Base-by-base conservation (phyloP, 139 green algal genomes). In the Micractinium conductrix region DNA sequence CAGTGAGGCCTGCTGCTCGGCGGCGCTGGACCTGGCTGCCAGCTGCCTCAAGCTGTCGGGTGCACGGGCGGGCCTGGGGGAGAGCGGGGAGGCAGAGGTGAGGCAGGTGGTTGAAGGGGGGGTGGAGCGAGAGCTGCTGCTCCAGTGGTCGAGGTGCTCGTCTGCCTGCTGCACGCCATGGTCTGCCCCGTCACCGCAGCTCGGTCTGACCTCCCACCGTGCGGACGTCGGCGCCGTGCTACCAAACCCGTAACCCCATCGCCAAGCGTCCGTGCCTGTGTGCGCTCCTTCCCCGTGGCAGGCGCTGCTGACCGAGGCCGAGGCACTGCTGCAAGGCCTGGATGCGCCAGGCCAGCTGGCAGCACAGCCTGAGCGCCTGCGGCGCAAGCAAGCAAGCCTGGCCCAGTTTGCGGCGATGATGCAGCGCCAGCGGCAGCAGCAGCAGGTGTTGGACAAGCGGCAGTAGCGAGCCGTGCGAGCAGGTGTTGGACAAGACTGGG, bases 21-120 rank as follows among this genome's bases (percentile, higher is more conserved):
- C 79, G 9, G 73, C 81, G 6, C 70, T 89, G 40, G 86, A 89
- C 45, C 16, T 89, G 37, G 86, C 86, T 30, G 80, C 67, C 17
- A 78, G 86, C 37, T 82, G 84, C 35, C 40, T 83, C 24, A 89
- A 89, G 60, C 45, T 87, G 35, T 63, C 86, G 12, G 80, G 81
- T 9, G 86, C 80, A 7, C 33, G 60, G 33, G 48, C 28, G 16
- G 76, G 43, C 10, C 53, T 71, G 75, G 75, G 50, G 24, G 33
- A 38, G 1, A 38, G 28, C 30, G 38, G 2, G 9, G 26, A 73
- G 16, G 76, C 76, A 42, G 33, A 72, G 55, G 55, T 71, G 62
- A 44, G n/a, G n/a, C n/a, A n/a, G n/a, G n/a, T n/a, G n/a, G n/a
- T n/a, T n/a, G n/a, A n/a, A n/a, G n/a, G n/a, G n/a, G n/a, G n/a